Percentiles rank a stretch among this genome's conserved stretches.
Conservation (phyloP, 129 eudicot species). For the Centella asiatica region DNA sequence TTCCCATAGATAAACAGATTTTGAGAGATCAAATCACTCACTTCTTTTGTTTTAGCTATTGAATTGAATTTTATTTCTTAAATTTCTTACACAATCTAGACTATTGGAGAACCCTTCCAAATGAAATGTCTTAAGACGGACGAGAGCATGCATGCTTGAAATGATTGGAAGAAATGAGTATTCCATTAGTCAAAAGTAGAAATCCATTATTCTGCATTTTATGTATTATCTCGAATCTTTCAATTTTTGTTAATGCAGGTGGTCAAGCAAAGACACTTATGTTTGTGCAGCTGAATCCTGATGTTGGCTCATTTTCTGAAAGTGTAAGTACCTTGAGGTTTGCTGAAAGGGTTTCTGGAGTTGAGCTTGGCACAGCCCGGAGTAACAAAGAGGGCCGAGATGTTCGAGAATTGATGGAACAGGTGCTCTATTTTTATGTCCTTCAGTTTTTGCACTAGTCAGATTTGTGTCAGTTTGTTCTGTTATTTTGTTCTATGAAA, state of each 20-base stretch:
- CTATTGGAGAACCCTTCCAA: neutral
- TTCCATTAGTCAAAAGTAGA: neutral
- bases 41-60: neutral
- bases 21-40: neutral
- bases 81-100: neutral
- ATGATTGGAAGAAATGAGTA: neutral
- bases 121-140: neutral
- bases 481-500: neutral
- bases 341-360: slow-evolving; percentile 98
- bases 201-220: neutral
- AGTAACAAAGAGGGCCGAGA: slow-evolving; percentile 74
- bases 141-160: neutral
- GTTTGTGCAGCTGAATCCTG: slow-evolving; percentile 95
- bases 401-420: slow-evolving; percentile 78
- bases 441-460: neutral
- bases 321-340: slow-evolving; percentile 79
- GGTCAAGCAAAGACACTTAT: slow-evolving; percentile 98
- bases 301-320: slow-evolving; percentile 50
- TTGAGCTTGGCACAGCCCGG: slow-evolving; percentile 94
- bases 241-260: slow-evolving; percentile 58
- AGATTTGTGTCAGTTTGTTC: neutral
- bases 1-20: neutral
- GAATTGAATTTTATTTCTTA: neutral
- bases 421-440: slow-evolving; percentile 36
- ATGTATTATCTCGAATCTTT: neutral